Base-by-base conservation (phyloP, 2,329 filamentous ascomycete species). In the Orbilia javanica region DNA sequence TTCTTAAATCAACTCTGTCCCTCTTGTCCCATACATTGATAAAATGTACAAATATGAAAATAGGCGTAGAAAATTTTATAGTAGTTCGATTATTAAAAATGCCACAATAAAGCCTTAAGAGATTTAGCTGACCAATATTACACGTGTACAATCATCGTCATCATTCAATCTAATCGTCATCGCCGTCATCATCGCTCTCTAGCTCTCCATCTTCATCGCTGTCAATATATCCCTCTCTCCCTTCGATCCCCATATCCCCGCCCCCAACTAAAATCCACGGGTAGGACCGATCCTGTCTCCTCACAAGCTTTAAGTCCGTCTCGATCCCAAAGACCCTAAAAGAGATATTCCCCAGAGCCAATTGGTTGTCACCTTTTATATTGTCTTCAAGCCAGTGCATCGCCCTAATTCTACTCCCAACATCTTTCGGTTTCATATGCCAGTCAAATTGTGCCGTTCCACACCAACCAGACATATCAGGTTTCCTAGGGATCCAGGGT, bases 221-320 rank as follows among this genome's bases (percentile, higher is more conserved):
- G 0, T n/a, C 27, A 25, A 3, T 48, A 6, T 18, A 29, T 39
- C 29, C 27, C 27, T 52, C 46, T 10, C 63, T 52, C 15, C 46
- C 31, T 25, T 66, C 29, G n/a, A 36, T 25, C 8, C 42, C 63
- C 63, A 66, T 39, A 4, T 36, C 25, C 15, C 63, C 63, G 3
- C 29, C 44, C 7, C 63, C 63, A 11, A 53, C 63, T 6, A 66
- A 25, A 22, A 66, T 66, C 63, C 63, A 66, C 25, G 63, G 63
- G 18, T 52, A 22, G 11, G 4, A 50, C 11, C 18, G 11, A 22
- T 39, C n/a, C 20, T 22, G 44, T 27, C 27, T 22, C 7, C 46
- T 48, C 29, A 53, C 20, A 5, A 52, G 29, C 7, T 25, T 50
- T 13, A 66, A 52, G 15, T 60, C 55, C n/a, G 46, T 25, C 3